These are phyloP conservation scores for Saccharum spontaneum DNA, from an alignment of 176 grass and related monocot genomes.

Conservation along the genomic window DNA sequence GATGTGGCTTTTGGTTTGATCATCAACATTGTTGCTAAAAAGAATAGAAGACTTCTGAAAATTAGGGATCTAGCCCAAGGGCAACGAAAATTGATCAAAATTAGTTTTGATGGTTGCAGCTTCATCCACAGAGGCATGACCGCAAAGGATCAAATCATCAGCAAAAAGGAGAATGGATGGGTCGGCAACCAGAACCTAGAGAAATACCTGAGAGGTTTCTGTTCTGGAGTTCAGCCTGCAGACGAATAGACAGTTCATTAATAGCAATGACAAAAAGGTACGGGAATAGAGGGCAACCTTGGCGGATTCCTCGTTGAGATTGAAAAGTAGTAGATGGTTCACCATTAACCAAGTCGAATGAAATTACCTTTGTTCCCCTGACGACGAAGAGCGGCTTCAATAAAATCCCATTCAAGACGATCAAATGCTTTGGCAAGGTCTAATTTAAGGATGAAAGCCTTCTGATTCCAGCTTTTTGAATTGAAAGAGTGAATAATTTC, in stretches of 20 bases:
- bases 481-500: background rate
- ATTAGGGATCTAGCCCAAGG: background rate
- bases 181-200: accelerated
- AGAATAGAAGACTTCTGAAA: background rate
- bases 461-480: too few relatives aligned
- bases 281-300: background rate
- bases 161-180: background rate
- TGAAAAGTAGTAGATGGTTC: accelerated
- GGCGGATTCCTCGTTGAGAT: background rate
- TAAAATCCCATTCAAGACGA: background rate
- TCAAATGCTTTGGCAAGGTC: background rate
- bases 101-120: background rate
- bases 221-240: accelerated
- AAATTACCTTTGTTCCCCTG: background rate
- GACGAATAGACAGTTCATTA: background rate
- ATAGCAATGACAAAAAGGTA: background rate
- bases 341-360: background rate
- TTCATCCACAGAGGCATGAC: background rate
- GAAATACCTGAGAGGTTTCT: background rate
- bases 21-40: background rate
- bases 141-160: background rate
- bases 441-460: background rate
- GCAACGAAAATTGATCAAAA: background rate
- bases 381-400: accelerated
- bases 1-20: accelerated